Base-by-base conservation (phyloP, 2,329 filamentous ascomycete genomes). In the Cladosporium sp. region DNA sequence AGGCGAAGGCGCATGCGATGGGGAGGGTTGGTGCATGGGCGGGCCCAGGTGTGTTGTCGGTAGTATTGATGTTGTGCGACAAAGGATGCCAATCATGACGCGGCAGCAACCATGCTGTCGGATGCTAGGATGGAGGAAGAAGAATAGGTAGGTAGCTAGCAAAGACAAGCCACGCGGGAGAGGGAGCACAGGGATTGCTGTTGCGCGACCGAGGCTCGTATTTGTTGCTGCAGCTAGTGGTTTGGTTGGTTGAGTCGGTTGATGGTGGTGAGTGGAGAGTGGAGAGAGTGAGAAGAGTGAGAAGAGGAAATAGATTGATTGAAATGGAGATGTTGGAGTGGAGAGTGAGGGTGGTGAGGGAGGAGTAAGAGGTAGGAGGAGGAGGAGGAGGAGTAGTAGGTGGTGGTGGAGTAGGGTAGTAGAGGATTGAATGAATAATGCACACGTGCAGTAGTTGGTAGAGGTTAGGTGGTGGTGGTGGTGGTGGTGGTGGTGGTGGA, bases 51-150 rank as follows among this genome's bases (percentile, higher is more conserved):
- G 32, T n/a, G 52, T 53, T 29, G 52, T 36, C 53, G 54, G 49
- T 48, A 43, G 43, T 49, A 47, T 43, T 27, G 39, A 45, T 43
- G 39, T 53, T 59, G 61, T 62, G 56, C 51, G 50, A 64, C 62
- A 50, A 29, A 62, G 58, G 57, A 52, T 61, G 53, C 55, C 54
- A 54, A 50, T 59, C 57, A 57, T 59, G 49, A 53, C 55, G 53
- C 49, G 39, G 48, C 53, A 40, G 19, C 38, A 18, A 45, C 59
- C 60, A 62, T 60, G 52, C 54, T 55, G 53, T 45, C 57, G 59
- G 48, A 22, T 40, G 7, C 35, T 3, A 3, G 15, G 7, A 16
- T 38, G 8, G 19, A 29, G 42, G 22, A 9, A 30, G 19, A 45
- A 29, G 42, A 13, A 15, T 33, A 33, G 32, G 6, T n/a, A n/a